Evolutionary conservation across 176 grass and related monocot genomes (phyloP).

Genomic region (Eleusine coracana): DNA sequence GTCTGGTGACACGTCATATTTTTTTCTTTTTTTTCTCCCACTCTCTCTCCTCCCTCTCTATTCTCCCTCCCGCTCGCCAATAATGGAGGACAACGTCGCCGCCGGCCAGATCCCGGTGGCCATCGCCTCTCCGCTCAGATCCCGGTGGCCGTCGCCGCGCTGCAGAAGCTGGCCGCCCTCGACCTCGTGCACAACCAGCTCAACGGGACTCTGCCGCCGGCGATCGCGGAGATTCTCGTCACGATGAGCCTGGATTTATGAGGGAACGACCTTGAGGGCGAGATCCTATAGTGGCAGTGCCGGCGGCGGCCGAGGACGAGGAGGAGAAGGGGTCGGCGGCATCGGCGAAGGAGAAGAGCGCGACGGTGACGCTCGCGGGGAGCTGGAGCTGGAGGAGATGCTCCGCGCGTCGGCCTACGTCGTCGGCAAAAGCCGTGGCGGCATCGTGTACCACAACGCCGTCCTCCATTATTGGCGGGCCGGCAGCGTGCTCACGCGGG

Average conservation of each 20-base stretch:
- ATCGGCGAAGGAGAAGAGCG: slow-evolving; percentile 55
- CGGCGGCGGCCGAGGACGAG: slow-evolving; percentile 9
- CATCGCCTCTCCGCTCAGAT: slow-evolving; percentile 74
- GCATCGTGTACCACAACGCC: slow-evolving; percentile 96
- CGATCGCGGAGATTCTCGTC: slow-evolving; percentile 70
- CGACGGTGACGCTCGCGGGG: slow-evolving; percentile 40
- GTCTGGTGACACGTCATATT: too few relatives aligned
- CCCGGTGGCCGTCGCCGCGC: slow-evolving; percentile 63
- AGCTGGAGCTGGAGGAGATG: slow-evolving; percentile 92
- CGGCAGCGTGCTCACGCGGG: too few relatives aligned
- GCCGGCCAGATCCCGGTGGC: too few relatives aligned
- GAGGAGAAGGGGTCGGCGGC: slow-evolving; percentile 42
- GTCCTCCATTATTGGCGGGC: too few relatives aligned
- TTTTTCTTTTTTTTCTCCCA: too few relatives aligned
- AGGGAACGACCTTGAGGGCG: slow-evolving; percentile 84
- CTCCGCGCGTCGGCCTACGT: slow-evolving; percentile 90
- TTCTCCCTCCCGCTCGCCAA: too few relatives aligned
- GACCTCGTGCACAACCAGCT: slow-evolving; percentile 87
- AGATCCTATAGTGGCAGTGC: slow-evolving; percentile 96
- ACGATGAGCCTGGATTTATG: slow-evolving; percentile 84
- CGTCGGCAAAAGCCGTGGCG: slow-evolving; percentile 85
- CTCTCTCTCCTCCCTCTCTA: too few relatives aligned
- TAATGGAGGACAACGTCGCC: too few relatives aligned
- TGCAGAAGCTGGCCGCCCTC: slow-evolving; percentile 60
- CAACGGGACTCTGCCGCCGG: slow-evolving; percentile 62